Evolutionary conservation across 129 eudicot species (phyloP).

Genomic region (Helianthus tuberosus): DNA sequence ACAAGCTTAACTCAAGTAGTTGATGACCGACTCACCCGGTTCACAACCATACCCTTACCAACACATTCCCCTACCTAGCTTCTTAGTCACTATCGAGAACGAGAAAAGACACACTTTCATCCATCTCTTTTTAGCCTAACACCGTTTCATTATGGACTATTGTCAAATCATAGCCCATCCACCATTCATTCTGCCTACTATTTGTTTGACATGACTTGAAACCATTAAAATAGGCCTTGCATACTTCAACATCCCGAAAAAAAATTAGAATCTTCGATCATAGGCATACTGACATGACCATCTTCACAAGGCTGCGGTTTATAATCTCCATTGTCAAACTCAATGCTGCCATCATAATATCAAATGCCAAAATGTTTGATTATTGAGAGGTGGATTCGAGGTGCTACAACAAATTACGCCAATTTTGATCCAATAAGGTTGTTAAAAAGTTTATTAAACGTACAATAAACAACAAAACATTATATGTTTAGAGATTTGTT

Average conservation of each 20-base stretch:
- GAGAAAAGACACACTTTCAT: slow-evolving; percentile 7
- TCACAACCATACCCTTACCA: background rate
- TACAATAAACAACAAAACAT: background rate
- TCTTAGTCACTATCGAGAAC: slow-evolving; percentile 22
- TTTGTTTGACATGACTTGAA: background rate
- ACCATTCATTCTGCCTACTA: background rate
- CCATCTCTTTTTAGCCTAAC: slow-evolving; percentile 21
- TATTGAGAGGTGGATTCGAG: slow-evolving; percentile 17
- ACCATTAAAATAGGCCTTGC: background rate
- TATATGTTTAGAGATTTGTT: background rate
- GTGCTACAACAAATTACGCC: slow-evolving; percentile 1
- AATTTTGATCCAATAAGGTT: background rate
- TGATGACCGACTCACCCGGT: too few species aligned
- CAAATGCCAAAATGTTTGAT: background rate
- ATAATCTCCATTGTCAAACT: background rate
- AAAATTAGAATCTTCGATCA: background rate
- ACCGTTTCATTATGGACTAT: background rate
- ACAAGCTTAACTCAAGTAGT: too few species aligned
- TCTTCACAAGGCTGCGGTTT: background rate
- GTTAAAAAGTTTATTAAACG: background rate
- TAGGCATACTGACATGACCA: background rate
- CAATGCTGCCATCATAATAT: background rate
- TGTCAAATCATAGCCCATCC: background rate
- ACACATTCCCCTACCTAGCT: background rate
- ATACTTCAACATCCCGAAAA: slow-evolving; percentile 3